Evolutionary conservation across 2,329 filamentous ascomycete genomes (phyloP), one percentile per base, ranked within the genome.

Genomic region (Fusarium sp.): DNA sequence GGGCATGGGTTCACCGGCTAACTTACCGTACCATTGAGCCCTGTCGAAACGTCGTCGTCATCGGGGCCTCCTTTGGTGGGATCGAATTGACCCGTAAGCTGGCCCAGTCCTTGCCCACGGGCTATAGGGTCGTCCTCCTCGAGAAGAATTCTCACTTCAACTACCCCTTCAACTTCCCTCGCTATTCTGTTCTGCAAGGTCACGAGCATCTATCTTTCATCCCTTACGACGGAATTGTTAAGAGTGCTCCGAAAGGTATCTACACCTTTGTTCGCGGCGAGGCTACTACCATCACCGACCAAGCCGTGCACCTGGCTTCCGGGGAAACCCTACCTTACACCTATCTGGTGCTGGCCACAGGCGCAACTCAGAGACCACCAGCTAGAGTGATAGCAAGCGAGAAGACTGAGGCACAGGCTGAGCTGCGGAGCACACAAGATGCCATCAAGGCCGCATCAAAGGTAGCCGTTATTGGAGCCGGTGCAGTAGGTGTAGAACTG

Each of bases 81-180:
- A 51, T 55, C 14, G 38, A 64, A 17, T 11, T 45, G 17, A 39
- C 46, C 1, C 47, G 45, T 19, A 28, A 28, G 3, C 45, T 65
- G 3, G 21, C 51, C 19, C 42, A 57, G 7, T 42, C 45, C 21
- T 47, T 61, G 0, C 62, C 57, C 1, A 51, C 46, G 1, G 57
- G 51, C 7, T 61, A 40, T 24, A 46, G 47, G 17, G 62, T 56
- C 4, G 36, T 61, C 7, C 15, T 52, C 8, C 17, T 65, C 2
- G 62, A 65, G 36, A 56, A 47, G 40, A 46, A 65, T 36, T 61
- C 57, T 3, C 62, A 65, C 24, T 47, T 65, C 19, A 51, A 65
- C 34, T 61, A 47, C 28, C 22, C 52, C 1, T 65, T 56, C 21
- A 42, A n/a, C 42, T 61, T 65, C 7, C 62, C 57, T 17, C 62